Evolutionary conservation across 805 yeast species (phyloP).

Genomic region (Huiozyma naganishii): DNA sequence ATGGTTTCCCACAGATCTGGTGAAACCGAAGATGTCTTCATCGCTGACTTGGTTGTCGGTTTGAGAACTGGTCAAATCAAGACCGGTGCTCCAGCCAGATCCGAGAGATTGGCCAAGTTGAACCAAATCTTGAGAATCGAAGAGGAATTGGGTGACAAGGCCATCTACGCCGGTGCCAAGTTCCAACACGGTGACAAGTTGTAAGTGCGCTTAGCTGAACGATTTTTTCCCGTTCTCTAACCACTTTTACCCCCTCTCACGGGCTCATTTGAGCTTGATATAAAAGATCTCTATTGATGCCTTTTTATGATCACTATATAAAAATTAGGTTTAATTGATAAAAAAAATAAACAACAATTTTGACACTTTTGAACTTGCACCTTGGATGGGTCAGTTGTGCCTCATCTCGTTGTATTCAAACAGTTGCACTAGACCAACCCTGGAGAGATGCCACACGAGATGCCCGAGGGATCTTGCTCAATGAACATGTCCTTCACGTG

Average conservation of each 20-base stretch:
- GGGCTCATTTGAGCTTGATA: not conserved
- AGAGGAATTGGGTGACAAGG: conserved; percentile 97
- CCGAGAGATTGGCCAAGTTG: conserved; percentile 98
- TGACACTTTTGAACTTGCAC: conserved; percentile 1
- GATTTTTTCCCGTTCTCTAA: not conserved
- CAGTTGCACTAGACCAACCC: not conserved
- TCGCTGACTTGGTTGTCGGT: conserved; percentile 97
- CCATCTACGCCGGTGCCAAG: conserved; percentile 85
- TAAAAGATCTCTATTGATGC: conserved; percentile 4
- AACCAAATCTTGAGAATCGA: conserved; percentile 98
- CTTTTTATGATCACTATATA: conserved; percentile 4
- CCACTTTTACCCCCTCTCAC: conserved; percentile 1
- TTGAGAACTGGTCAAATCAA: conserved; percentile 97
- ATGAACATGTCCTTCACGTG: conserved; percentile 73
- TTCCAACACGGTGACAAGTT: conserved; percentile 53
- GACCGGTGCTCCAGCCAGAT: conserved; percentile 99
- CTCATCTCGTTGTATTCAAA: not conserved
- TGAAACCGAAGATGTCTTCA: conserved; percentile 97
- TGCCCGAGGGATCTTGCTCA: conserved; percentile 25
- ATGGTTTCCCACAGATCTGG: conserved; percentile 99
- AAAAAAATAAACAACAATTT: not conserved
- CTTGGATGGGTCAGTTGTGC: not conserved
- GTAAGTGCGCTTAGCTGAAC: conserved; percentile 12
- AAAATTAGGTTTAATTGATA: conserved; percentile 13
- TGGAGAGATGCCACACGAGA: not conserved